These are phyloP conservation scores for Rhodotorula mucilaginosa DNA, from an alignment of 1,284 basidiomycete genomes.

Conservation along the genomic window DNA sequence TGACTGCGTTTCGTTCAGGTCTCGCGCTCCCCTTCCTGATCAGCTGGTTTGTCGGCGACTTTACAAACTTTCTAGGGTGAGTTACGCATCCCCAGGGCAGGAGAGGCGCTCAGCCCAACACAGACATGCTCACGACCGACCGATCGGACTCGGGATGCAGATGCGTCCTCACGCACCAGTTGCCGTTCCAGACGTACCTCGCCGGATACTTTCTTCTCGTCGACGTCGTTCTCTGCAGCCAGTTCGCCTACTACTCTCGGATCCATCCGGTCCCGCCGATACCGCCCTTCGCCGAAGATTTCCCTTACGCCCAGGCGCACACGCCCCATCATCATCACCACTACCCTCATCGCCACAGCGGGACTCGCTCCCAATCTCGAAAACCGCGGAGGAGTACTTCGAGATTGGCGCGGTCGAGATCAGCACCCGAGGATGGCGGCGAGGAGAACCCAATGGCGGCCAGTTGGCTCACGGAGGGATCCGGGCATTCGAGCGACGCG, in stretches of 20 bases:
- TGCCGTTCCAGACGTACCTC: slow-evolving; percentile 93
- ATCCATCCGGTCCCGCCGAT: background rate
- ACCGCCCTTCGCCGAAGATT: slow-evolving; percentile 37
- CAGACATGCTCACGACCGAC: background rate
- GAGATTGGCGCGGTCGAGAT: background rate
- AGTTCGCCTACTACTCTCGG: slow-evolving; percentile 71
- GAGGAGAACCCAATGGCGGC: slow-evolving; percentile 62
- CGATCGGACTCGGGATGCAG: slow-evolving; percentile 1
- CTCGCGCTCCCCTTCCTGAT: slow-evolving; percentile 83
- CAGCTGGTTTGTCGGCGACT: slow-evolving; percentile 86
- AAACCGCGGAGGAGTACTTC: background rate
- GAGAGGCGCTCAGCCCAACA: background rate
- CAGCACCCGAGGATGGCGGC: slow-evolving; percentile 48
- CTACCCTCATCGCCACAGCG: slow-evolving; percentile 38
- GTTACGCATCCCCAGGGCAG: background rate
- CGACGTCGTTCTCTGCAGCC: slow-evolving; percentile 67
- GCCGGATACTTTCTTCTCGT: slow-evolving; percentile 81
- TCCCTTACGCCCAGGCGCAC: slow-evolving; percentile 27
- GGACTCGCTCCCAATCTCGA: slow-evolving; percentile 7
- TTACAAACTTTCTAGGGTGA: slow-evolving; percentile 73
- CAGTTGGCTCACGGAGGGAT: slow-evolving; percentile 66
- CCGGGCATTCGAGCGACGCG: background rate
- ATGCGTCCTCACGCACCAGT: slow-evolving; percentile 82
- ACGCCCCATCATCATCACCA: slow-evolving; percentile 36
- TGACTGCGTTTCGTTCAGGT: slow-evolving; percentile 63